Percentiles rank a stretch among this genome's conserved stretches.
phyloP scores from a whole-genome alignment of 495 filamentous ascomycete genomes.

The Tricharina praecox region DNA sequence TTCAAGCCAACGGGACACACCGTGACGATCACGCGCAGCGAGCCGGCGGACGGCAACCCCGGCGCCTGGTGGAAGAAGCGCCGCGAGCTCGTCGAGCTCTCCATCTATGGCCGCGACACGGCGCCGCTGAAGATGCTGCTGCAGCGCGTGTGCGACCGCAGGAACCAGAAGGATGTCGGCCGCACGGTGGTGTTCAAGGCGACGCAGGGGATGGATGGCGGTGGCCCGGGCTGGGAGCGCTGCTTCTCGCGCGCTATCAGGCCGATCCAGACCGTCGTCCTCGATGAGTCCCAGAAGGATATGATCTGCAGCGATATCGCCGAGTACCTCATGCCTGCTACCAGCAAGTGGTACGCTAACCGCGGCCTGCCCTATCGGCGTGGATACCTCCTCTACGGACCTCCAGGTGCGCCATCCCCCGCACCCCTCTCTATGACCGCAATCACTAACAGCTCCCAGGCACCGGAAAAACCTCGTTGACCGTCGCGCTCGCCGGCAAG shows the following conservation, averaged over 20 bases:
- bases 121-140: constrained; percentile 11
- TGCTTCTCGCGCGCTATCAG: constrained; percentile 41
- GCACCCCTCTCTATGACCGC: background rate
- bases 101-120: constrained; percentile 12
- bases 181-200: constrained; percentile 17
- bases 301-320: constrained; percentile 64
- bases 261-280: constrained; percentile 66
- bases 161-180: constrained; percentile 12
- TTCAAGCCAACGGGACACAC: constrained; percentile 14
- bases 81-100: constrained; percentile 8
- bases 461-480: constrained; percentile 41
- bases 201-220: background rate
- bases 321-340: constrained; percentile 65
- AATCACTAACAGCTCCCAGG: constrained; percentile 35
- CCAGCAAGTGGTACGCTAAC: constrained; percentile 57
- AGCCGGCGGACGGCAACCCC: background rate
- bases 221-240: constrained; percentile 9
- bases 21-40: constrained; percentile 9
- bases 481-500: constrained; percentile 50
- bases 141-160: constrained; percentile 9
- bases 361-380: constrained; percentile 84
- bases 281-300: constrained; percentile 58
- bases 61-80: background rate
- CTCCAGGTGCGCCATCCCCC: constrained; percentile 21
- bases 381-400: constrained; percentile 73